These are phyloP conservation scores for Hysterangium stoloniferum DNA, from an alignment of 768 basidiomycete genomes.

Conservation along the genomic window DNA sequence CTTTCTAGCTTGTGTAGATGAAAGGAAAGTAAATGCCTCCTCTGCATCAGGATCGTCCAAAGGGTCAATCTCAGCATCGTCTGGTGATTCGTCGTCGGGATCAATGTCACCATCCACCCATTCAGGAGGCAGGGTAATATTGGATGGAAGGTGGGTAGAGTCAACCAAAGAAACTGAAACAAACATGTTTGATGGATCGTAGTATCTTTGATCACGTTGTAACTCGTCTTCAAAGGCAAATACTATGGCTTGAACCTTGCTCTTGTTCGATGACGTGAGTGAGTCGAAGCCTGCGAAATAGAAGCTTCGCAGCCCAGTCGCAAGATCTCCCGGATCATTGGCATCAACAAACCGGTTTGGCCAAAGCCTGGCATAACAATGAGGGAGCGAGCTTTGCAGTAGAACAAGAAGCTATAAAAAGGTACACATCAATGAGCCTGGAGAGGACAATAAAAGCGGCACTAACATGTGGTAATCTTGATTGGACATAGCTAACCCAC, in stretches of 20 bases:
- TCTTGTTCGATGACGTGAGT: slow-evolving; percentile 1
- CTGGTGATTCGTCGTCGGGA: slow-evolving; percentile 3
- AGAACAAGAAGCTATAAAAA: slow-evolving; percentile 16
- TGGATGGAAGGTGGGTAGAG: neutral
- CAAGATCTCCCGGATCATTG: neutral
- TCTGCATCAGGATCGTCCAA: slow-evolving; percentile 2
- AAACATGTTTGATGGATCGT: slow-evolving; percentile 15
- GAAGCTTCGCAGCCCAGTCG: slow-evolving; percentile 13
- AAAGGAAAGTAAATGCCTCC: slow-evolving; percentile 1
- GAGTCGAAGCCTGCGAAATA: slow-evolving; percentile 16
- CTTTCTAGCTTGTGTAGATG: slow-evolving; percentile 1
- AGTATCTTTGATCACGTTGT: slow-evolving; percentile 14
- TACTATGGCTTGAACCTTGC: neutral
- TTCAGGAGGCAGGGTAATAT: slow-evolving; percentile 8
- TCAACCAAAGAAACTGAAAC: slow-evolving; percentile 9
- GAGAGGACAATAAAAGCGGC: neutral
- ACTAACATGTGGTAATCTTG: slow-evolving; percentile 17
- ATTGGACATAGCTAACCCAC: slow-evolving; percentile 19
- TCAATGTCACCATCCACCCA: slow-evolving; percentile 18
- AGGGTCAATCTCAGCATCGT: neutral
- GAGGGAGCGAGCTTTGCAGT: slow-evolving; percentile 11
- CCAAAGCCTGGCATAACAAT: slow-evolving; percentile 15
- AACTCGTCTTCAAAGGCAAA: slow-evolving; percentile 16
- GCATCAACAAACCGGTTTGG: slow-evolving; percentile 16
- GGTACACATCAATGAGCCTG: neutral